Conservation (phyloP, 164 flowering plant species). For the Kingdonia uniflora region DNA sequence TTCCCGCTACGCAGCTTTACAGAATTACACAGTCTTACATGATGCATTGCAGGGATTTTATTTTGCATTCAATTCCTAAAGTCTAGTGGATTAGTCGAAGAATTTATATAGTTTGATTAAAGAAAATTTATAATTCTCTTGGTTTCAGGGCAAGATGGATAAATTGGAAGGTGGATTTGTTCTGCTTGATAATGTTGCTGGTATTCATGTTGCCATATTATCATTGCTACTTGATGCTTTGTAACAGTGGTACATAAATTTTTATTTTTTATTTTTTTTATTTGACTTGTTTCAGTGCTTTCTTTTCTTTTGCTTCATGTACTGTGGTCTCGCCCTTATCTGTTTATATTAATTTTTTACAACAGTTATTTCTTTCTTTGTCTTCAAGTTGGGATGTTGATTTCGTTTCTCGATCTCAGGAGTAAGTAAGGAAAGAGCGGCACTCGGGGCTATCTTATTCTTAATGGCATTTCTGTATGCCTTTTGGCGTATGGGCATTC, state of each 20-base stretch:
- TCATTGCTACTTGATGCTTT: conserved; percentile 89
- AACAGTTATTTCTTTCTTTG: no score
- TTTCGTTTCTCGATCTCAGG: conserved; percentile 29
- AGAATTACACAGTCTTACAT: no score
- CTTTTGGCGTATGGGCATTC: conserved; percentile 99
- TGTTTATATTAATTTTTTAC: no score
- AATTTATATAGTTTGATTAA: no score
- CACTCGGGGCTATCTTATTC: conserved; percentile 75
- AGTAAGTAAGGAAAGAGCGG: conserved; percentile 80
- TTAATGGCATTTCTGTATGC: conserved; percentile 84
- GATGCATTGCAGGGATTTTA: no score
- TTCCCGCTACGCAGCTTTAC: no score
- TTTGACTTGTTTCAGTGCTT: background rate
- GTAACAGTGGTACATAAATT: conserved; percentile 52
- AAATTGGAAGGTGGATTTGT: conserved; percentile 93
- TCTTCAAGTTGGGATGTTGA: background rate
- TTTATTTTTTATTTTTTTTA: background rate
- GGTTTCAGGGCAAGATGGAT: conserved; percentile 83
- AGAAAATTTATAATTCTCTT: background rate
- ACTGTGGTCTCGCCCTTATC: no score
- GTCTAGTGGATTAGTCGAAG: no score
- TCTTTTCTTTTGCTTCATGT: no score
- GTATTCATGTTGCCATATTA: conserved; percentile 89
- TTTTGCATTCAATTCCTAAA: no score
- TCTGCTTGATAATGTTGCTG: conserved; percentile 67